Evolutionary conservation across 495 filamentous ascomycete genomes (phyloP).

Genomic region (Talaromyces trachyspermus): DNA sequence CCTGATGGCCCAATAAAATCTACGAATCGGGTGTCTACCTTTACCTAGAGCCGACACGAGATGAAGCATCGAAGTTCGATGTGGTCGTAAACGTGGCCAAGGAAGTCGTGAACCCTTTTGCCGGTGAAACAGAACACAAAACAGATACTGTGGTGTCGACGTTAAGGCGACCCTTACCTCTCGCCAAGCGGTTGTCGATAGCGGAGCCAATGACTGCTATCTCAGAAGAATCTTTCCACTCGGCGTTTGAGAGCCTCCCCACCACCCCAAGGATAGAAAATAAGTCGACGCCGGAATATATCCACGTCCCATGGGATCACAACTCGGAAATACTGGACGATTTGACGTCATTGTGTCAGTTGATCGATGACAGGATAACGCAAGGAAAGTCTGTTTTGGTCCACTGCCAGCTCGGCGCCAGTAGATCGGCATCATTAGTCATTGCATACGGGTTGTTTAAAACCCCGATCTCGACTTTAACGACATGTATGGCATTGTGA

Average conservation of each 20-base stretch:
- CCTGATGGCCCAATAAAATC: constrained; percentile 88
- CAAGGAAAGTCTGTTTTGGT: constrained; percentile 82
- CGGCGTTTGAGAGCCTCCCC: constrained; percentile 55
- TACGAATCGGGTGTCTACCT: constrained; percentile 90
- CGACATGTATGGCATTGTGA: constrained; percentile 86
- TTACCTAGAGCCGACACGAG: constrained; percentile 80
- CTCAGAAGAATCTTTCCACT: constrained; percentile 63
- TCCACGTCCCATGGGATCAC: constrained; percentile 96
- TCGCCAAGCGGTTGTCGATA: constrained; percentile 34
- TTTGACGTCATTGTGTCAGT: constrained; percentile 73
- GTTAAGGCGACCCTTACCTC: constrained; percentile 27
- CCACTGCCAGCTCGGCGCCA: constrained; percentile 94
- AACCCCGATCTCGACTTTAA: constrained; percentile 83
- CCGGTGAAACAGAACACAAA: constrained; percentile 19
- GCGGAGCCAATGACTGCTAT: constrained; percentile 62
- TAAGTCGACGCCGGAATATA: constrained; percentile 69
- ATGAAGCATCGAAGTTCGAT: constrained; percentile 81
- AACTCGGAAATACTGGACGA: constrained; percentile 93
- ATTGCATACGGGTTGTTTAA: constrained; percentile 95
- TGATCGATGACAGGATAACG: constrained; percentile 70
- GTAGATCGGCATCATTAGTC: constrained; percentile 90
- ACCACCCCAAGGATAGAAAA: constrained; percentile 46
- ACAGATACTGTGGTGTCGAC: constrained; percentile 35
- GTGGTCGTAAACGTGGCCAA: constrained; percentile 93
- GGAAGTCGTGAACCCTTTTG: constrained; percentile 87